Evolutionary conservation across 1,139 yeast species (phyloP).

Genomic region (Magnusiomyces magnusii): DNA sequence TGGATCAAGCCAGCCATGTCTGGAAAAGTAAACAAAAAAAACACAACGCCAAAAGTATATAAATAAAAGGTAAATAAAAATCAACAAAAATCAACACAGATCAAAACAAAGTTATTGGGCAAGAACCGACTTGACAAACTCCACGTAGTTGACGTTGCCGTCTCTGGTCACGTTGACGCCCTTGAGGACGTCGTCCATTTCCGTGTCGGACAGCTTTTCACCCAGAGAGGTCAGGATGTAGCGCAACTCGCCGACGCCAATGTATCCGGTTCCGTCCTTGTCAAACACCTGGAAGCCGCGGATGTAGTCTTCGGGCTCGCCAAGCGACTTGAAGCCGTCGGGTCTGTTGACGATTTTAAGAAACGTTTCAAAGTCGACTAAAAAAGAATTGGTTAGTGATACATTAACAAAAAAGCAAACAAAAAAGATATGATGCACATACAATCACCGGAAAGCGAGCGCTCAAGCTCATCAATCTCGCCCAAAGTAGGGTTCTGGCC

Average conservation of each 20-base stretch:
- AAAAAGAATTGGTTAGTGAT: neutral
- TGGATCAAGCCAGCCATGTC: neutral
- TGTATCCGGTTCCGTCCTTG: constrained; percentile 95
- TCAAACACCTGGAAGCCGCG: constrained; percentile 98
- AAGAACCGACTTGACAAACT: constrained; percentile 86
- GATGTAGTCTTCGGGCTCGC: constrained; percentile 94
- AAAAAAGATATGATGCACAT: constrained; percentile 19
- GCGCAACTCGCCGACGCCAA: constrained; percentile 91
- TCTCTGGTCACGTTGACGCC: constrained; percentile 79
- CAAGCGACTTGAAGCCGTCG: constrained; percentile 81
- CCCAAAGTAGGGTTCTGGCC: constrained; percentile 98
- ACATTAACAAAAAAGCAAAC: constrained; percentile 25
- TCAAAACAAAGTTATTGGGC: constrained; percentile 50
- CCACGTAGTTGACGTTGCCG: constrained; percentile 88
- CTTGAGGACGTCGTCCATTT: constrained; percentile 92
- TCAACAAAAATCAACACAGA: neutral
- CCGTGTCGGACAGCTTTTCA: constrained; percentile 90
- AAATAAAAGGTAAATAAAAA: neutral
- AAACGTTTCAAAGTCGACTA: constrained; percentile 65
- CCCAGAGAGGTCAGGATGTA: constrained; percentile 97
- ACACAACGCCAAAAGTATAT: neutral
- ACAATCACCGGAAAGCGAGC: constrained; percentile 34
- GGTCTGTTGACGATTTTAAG: constrained; percentile 76
- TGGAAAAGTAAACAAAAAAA: neutral
- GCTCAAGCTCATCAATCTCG: constrained; percentile 70